A percentile compares a stretch with the other conserved stretches of the same genome.
Conservation (phyloP, 2,329 filamentous ascomycete species). For the Penicillium rolfsii region DNA sequence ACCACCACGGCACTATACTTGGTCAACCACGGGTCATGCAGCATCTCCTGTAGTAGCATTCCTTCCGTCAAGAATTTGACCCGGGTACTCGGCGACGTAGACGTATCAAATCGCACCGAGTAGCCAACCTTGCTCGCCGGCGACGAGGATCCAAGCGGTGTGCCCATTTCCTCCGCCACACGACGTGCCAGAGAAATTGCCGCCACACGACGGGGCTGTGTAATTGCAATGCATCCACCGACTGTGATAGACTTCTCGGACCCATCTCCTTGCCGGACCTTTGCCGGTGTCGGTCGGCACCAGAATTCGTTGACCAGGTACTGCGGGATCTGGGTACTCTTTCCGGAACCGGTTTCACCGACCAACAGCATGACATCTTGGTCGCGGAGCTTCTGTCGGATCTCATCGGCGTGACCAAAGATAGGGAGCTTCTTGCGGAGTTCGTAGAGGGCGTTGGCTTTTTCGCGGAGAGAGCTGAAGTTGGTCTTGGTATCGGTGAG, state of each 20-base stretch:
- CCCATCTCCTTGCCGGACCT: conserved; percentile 42
- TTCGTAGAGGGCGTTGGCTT: conserved; percentile 52
- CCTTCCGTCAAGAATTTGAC: conserved; percentile 97
- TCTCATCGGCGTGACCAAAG: conserved; percentile 72
- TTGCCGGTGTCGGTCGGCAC: conserved; percentile 67
- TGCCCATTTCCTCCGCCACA: conserved; percentile 81
- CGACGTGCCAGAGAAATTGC: conserved; percentile 87
- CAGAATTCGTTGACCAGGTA: conserved; percentile 79
- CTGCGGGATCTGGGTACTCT: conserved; percentile 94
- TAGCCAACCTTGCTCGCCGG: conserved; percentile 77
- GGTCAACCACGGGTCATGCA: conserved; percentile 78
- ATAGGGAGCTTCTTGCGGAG: conserved; percentile 75
- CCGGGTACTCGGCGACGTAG: conserved; percentile 75
- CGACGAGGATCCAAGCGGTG: conserved; percentile 61
- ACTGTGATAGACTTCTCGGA: conserved; percentile 54
- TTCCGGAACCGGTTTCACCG: conserved; percentile 94
- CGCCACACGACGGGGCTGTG: conserved; percentile 89
- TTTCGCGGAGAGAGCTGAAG: conserved; percentile 44
- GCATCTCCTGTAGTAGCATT: conserved; percentile 91
- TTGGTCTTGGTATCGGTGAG: conserved; percentile 30
- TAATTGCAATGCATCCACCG: conserved; percentile 86
- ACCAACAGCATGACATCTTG: conserved; percentile 81
- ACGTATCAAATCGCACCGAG: conserved; percentile 90
- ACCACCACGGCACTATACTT: conserved; percentile 90
- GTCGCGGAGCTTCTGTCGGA: conserved; percentile 64